Base-by-base conservation (phyloP, 257 asterid genomes). In the Verbena officinalis region DNA sequence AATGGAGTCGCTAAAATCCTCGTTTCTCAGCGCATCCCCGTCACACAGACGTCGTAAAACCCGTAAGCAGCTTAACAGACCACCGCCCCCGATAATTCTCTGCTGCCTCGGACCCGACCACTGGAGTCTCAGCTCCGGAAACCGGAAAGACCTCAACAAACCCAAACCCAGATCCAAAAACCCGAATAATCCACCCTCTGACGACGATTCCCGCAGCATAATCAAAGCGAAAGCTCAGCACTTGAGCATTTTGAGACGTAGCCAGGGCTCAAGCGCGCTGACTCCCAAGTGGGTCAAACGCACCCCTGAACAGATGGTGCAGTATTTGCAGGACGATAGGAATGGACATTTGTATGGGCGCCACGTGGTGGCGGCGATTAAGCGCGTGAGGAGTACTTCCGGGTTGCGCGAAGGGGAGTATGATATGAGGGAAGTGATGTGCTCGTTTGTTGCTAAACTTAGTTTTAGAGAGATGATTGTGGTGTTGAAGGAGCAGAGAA, bases 251-350 rank as follows among this genome's bases (percentile, higher is more conserved):
- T 71, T 92, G 77, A 77, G 98, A 40, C 84, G 95, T 11, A 90
- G 87, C 76, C 97, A 89, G 52, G 98, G 98, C 78, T 87, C 98
- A 14, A 86, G 59, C 27, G 97, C 83, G 46, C 84, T 85, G 77
- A 87, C 98, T 8, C 97, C 98, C 5, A 82, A 73, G 61, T 93
- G 98, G 98, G 87, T 93, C 67, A 93, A 71, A 58, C 80, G 98
- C 31, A 81, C 95, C 4, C 98, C 97, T 20, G 95, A 90, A 39
- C 98, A 93, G 74, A 93, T 93, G 98, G 81, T 80, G 67, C 94
- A 63, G 76, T 93, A 93, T 58, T 62, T 93, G 49, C 91, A 90
- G 71, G 98, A 93, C 66, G 98, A 93, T 54, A 78, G 95, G 77
- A 82, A 87, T 36, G 98, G 98, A 0, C 90, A 89, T 52, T 68